Percentiles rank a stretch among this genome's conserved stretches.
phyloP scores from a whole-genome alignment of 176 grass and related monocot genomes.

The Triticum monococcum region DNA sequence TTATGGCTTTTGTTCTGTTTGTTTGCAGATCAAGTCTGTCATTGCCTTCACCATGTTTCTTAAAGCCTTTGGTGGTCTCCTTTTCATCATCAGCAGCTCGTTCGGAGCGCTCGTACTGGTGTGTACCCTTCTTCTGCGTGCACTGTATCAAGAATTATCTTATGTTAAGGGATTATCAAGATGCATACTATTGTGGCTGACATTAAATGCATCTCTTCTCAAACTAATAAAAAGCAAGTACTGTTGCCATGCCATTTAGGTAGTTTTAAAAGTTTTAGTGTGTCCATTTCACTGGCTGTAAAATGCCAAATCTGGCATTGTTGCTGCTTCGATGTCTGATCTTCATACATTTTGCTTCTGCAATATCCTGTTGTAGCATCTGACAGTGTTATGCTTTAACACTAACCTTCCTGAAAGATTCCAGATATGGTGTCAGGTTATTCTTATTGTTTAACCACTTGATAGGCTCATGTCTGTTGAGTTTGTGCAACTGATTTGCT shows the following conservation, averaged over 20 bases:
- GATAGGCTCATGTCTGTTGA: neutral
- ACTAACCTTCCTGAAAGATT: neutral
- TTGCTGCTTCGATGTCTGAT: neutral
- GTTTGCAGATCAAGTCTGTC: slow-evolving; percentile 61
- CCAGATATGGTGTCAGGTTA: neutral
- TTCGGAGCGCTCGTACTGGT: slow-evolving; percentile 66
- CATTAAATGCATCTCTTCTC: neutral
- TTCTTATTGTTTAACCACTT: neutral
- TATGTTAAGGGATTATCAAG: neutral
- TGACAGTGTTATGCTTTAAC: neutral
- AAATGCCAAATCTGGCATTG: neutral
- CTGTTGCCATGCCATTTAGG: neutral
- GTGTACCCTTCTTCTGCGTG: neutral
- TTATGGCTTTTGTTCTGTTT: neutral
- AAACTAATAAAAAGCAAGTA: neutral
- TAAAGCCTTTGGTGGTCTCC: slow-evolving; percentile 66
- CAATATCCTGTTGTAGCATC: neutral
- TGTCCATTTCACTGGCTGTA: neutral
- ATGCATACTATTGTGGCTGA: neutral
- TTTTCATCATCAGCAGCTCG: slow-evolving; percentile 71
- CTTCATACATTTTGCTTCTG: neutral
- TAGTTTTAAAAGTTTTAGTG: neutral
- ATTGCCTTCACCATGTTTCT: slow-evolving; percentile 56
- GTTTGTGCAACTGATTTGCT: neutral
- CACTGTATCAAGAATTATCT: neutral